phyloP scores from a whole-genome alignment of 352 stramenopile species.

The Pythium plurisporium region DNA sequence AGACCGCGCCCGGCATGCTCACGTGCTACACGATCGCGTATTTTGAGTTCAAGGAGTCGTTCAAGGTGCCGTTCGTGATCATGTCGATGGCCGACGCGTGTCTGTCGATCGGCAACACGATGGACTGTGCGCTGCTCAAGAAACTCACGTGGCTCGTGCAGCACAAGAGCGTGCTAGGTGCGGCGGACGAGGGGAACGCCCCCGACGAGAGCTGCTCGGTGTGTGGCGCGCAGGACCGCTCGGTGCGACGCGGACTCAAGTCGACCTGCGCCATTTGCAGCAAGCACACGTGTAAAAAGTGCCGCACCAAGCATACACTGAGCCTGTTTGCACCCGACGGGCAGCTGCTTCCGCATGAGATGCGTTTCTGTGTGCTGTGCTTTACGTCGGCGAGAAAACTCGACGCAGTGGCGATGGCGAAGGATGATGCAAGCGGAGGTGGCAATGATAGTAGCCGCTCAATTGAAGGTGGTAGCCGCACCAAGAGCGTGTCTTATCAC shows the following conservation, averaged over 20 bases:
- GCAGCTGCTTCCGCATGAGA: constrained; percentile 44
- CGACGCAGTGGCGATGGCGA: too few species aligned
- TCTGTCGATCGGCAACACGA: constrained; percentile 23
- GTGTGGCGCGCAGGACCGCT: neutral
- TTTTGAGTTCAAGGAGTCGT: constrained; percentile 9
- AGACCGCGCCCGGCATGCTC: constrained; percentile 9
- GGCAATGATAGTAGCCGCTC: too few species aligned
- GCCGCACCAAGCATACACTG: too few species aligned
- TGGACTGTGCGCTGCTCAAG: constrained; percentile 48
- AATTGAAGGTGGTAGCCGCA: too few species aligned
- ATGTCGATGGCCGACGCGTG: constrained; percentile 37
- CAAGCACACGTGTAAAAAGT: too few species aligned
- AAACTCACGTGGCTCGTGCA: constrained; percentile 46
- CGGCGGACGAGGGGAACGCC: neutral
- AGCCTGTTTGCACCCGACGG: too few species aligned
- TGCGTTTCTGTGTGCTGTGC: too few species aligned
- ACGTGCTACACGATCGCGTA: neutral
- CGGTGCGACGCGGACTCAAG: too few species aligned
- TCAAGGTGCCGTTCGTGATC: constrained; percentile 31
- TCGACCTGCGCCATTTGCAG: too few species aligned
- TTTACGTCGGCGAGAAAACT: too few species aligned
- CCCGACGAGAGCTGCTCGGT: neutral
- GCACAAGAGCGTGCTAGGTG: neutral
- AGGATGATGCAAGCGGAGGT: too few species aligned
- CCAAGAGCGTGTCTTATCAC: too few species aligned